These are phyloP conservation scores for Podaxis sp. DNA, from an alignment of 768 basidiomycete species.

Conservation along the genomic window DNA sequence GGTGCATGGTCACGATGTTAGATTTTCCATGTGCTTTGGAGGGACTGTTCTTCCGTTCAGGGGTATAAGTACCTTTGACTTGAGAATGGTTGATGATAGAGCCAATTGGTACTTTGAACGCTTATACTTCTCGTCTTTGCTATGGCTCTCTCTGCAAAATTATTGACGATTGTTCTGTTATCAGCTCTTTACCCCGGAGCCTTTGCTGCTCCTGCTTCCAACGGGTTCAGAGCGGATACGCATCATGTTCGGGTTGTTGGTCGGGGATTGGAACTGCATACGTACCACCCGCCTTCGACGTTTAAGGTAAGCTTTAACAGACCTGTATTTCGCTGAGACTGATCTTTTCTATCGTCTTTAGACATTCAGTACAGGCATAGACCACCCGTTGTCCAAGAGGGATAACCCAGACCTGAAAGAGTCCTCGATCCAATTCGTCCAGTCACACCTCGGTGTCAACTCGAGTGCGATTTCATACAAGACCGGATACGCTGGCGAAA, in stretches of 20 bases:
- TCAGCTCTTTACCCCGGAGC: not conserved
- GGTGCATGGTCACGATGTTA: not conserved
- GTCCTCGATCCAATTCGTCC: constrained; percentile 26
- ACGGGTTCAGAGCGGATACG: constrained; percentile 17
- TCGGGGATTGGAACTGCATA: constrained; percentile 30
- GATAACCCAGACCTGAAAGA: constrained; percentile 23
- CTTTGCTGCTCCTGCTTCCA: not conserved
- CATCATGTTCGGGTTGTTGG: constrained; percentile 30
- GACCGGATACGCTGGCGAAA: constrained; percentile 27
- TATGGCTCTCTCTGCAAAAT: constrained; percentile 9
- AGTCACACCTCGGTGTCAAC: constrained; percentile 24
- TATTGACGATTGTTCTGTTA: not conserved
- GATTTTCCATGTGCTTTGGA: constrained; percentile 2
- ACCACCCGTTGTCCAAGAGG: constrained; percentile 29
- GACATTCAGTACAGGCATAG: constrained; percentile 32
- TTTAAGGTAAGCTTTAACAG: constrained; percentile 29
- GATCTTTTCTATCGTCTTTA: constrained; percentile 14
- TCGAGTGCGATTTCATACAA: constrained; percentile 23
- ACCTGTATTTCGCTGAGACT: not conserved
- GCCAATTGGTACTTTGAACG: not conserved
- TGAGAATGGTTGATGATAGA: not conserved
- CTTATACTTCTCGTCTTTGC: not conserved
- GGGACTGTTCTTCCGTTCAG: not conserved
- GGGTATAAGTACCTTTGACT: constrained; percentile 5
- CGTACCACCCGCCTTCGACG: constrained; percentile 36